Percentiles rank a stretch among this genome's conserved stretches.
phyloP scores from a whole-genome alignment of 1,139 yeast species.

The Pichia norvegensis region DNA sequence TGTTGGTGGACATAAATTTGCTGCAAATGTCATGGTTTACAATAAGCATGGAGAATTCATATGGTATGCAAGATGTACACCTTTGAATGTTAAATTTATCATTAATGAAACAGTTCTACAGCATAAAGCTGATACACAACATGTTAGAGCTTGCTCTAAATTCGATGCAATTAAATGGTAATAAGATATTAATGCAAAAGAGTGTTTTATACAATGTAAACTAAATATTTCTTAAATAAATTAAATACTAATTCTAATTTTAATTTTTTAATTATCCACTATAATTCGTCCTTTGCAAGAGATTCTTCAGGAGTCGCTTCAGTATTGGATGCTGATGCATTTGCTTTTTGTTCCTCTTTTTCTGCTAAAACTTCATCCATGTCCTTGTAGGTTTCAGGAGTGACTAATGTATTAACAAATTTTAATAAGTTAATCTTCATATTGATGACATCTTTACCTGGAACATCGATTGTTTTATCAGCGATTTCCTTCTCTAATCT shows the following conservation, averaged over 20 bases:
- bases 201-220: not conserved
- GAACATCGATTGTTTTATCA: constrained; percentile 15
- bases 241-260: not conserved
- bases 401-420: constrained; percentile 25
- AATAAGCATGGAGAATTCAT: constrained; percentile 65
- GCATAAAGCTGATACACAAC: constrained; percentile 66
- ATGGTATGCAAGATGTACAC: constrained; percentile 84
- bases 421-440: constrained; percentile 44
- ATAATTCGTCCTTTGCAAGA: not conserved
- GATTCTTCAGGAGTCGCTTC: constrained; percentile 11
- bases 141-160: constrained; percentile 56
- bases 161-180: constrained; percentile 51
- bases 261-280: too few relatives aligned
- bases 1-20: constrained; percentile 92
- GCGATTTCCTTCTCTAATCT: constrained; percentile 44
- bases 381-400: constrained; percentile 17
- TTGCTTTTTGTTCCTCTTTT: constrained; percentile 1
- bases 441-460: constrained; percentile 38
- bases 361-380: constrained; percentile 11
- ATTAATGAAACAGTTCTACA: constrained; percentile 65
- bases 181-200: constrained; percentile 1
- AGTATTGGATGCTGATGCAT: constrained; percentile 11
- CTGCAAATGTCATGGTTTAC: constrained; percentile 80
- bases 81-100: constrained; percentile 64
- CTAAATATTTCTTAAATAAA: not conserved